phyloP scores from a whole-genome alignment of 306 rosid genomes.

The Albizia julibrissin region DNA sequence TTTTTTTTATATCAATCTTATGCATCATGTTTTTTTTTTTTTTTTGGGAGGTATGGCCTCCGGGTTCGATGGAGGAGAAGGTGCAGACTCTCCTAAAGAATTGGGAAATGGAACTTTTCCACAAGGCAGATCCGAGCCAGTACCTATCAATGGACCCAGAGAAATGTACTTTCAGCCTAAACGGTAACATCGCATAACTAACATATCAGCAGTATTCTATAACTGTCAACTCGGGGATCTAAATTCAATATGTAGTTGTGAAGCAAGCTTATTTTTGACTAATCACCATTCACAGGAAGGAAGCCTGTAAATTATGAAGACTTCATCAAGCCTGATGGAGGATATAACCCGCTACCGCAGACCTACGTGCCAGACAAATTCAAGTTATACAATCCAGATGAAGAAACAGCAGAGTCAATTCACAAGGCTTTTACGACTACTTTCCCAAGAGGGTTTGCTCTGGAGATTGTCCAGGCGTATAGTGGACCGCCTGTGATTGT shows the following conservation, averaged over 20 bases:
- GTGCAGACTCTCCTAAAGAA: slow-evolving; percentile 45
- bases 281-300: neutral
- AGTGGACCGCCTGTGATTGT: slow-evolving; percentile 60
- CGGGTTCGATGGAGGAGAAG: slow-evolving; percentile 60
- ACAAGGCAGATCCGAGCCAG: slow-evolving; percentile 38
- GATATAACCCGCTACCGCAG: slow-evolving; percentile 54
- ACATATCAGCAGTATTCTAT: neutral
- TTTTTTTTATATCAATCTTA: neutral
- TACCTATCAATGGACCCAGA: slow-evolving; percentile 49
- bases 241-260: neutral
- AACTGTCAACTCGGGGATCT: neutral
- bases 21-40: neutral
- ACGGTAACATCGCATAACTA: slow-evolving; percentile 39
- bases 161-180: slow-evolving; percentile 52
- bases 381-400: slow-evolving; percentile 49
- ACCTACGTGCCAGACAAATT: slow-evolving; percentile 54
- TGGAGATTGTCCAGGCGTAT: slow-evolving; percentile 55
- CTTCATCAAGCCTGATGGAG: slow-evolving; percentile 57
- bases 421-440: slow-evolving; percentile 46
- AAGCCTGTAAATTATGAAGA: slow-evolving; percentile 34
- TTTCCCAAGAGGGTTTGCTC: slow-evolving; percentile 70
- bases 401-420: slow-evolving; percentile 39
- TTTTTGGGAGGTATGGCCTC: slow-evolving; percentile 58
- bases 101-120: slow-evolving; percentile 61
- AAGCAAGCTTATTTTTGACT: neutral